Evolutionary conservation across 441 rosid genomes (phyloP), one percentile per base, ranked within the genome.

Genomic region (Populus hybrid): DNA sequence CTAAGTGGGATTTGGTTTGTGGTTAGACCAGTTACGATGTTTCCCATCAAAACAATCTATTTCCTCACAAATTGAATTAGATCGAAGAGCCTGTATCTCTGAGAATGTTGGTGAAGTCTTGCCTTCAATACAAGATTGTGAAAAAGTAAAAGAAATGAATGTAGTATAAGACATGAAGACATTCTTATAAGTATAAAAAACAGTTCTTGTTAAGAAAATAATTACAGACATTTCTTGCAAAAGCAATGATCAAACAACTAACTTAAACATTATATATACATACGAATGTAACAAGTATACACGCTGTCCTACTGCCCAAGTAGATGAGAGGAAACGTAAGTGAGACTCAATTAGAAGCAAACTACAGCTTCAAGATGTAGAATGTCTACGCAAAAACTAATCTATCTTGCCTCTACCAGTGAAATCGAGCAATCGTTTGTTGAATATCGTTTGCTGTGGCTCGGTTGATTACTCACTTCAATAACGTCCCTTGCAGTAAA

Each of bases 401-500:
- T 77, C 19, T 24, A 67, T 28, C 69, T 67, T 23, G 32, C 74
- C 72, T 65, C 77, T 40, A 36, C 28, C 16, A 67, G 24, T 75
- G 78, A 69, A 12, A 23, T 32, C 23, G 69, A 21, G 34, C 32
- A 24, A 1, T 67, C 21, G 30, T 67, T 67, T 26, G 34, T 16
- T 12, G 69, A 67, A 67, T 14, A 24, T 26, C 18, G 19, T 14
- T 67, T 28, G 18, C 7, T 24, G 18, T 67, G 16, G 21, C 12
- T 28, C 4, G 19, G 8, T 4, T 1, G 30, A 14, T 2, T 0
- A 11, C 70, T 75, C 38, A 68, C 61, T 11, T 61, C 78, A 32
- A 66, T 63, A 40, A 81, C n/a, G 14, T 81, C 72, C n/a, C 83
- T 77, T 46, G 50, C 78, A 30, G 66, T 81, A 78, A 76, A 81